These are phyloP conservation scores for Avena insularis DNA, from an alignment of 176 grass and related monocot species.

Conservation along the genomic window DNA sequence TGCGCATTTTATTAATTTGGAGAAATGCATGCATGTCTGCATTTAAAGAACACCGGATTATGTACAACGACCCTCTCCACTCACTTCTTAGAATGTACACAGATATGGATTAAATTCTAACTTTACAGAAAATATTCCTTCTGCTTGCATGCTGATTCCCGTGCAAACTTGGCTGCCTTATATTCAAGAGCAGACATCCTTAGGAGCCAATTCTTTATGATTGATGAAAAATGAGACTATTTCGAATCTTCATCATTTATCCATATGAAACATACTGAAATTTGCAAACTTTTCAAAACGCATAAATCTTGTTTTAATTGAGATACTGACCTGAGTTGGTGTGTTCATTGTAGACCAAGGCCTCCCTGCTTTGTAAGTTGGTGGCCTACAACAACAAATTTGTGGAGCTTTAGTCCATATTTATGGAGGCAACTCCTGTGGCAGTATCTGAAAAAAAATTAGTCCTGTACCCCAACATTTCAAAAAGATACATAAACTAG, in stretches of 20 bases:
- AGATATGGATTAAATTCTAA: too few relatives aligned
- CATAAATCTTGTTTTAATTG: background rate
- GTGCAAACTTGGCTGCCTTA: too few relatives aligned
- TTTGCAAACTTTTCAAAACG: background rate
- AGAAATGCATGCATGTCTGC: background rate
- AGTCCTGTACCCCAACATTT: background rate
- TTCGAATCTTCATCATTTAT: background rate
- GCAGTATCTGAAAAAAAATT: background rate
- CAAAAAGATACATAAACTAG: background rate
- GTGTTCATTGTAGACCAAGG: background rate
- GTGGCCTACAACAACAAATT: background rate
- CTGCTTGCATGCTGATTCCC: too few relatives aligned
- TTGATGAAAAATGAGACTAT: background rate
- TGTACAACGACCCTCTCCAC: slow-evolving; percentile 39
- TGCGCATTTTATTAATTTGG: slow-evolving; percentile 12
- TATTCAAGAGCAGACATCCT: too few relatives aligned
- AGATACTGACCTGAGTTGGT: background rate
- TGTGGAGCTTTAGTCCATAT: background rate
- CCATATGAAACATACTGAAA: background rate
- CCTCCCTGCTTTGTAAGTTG: background rate
- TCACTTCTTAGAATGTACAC: background rate
- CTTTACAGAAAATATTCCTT: too few relatives aligned
- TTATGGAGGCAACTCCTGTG: background rate
- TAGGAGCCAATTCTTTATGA: too few relatives aligned
- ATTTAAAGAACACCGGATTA: background rate